A percentile compares a stretch with the other conserved stretches of the same genome.
phyloP scores from a whole-genome alignment of 192 early-diverging fungal genomes.

The Helicostylum pulchrum region DNA sequence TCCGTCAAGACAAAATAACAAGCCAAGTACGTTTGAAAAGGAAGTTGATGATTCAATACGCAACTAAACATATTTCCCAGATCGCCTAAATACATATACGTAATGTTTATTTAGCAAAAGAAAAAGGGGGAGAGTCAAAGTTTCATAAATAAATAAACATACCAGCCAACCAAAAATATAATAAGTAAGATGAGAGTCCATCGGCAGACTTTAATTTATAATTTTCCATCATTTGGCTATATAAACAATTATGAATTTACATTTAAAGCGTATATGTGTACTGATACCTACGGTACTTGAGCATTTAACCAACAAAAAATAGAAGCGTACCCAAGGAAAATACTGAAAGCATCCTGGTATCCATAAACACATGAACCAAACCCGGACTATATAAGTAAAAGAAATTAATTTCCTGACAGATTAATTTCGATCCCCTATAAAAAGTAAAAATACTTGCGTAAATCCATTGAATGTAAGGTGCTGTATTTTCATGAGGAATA shows the following conservation, averaged over 20 bases:
- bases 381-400: constrained; percentile 26
- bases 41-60: constrained; percentile 61
- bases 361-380: constrained; percentile 46
- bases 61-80: constrained; percentile 66
- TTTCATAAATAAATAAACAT: neutral
- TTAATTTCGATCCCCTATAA: neutral
- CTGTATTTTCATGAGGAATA: neutral
- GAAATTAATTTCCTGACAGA: neutral
- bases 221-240: constrained; percentile 52
- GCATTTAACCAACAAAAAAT: constrained; percentile 68
- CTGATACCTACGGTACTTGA: constrained; percentile 59
- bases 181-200: constrained; percentile 49
- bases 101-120: neutral
- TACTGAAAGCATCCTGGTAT: constrained; percentile 37
- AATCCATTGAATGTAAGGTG: constrained; percentile 13
- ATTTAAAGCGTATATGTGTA: too few relatives aligned
- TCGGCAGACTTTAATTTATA: constrained; percentile 44
- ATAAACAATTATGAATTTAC: too few relatives aligned
- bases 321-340: constrained; percentile 50
- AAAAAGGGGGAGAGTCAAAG: neutral
- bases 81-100: constrained; percentile 54
- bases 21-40: constrained; percentile 52
- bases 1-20: constrained; percentile 23
- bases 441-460: constrained; percentile 10
- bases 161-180: constrained; percentile 60